Percentiles rank a stretch among this genome's conserved stretches.
phyloP scores from a whole-genome alignment of 1,284 basidiomycete genomes.

The Apiotrichum domesticum region DNA sequence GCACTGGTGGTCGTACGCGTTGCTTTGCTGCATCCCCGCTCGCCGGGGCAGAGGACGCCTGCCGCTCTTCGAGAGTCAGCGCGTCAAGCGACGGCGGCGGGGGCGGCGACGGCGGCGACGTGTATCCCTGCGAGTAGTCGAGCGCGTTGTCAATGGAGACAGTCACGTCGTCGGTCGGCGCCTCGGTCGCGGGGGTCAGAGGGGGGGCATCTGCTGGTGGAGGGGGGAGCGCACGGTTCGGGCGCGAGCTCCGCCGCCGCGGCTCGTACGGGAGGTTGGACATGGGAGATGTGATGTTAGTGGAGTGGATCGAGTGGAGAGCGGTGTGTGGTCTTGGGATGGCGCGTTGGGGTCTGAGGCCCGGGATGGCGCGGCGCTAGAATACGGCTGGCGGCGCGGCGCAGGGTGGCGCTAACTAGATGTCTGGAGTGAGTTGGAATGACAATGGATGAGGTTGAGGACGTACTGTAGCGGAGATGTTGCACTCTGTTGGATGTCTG shows the following conservation, averaged over 20 bases:
- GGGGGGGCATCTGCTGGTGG: background rate
- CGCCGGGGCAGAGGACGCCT: background rate
- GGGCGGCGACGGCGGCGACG: constrained; percentile 36
- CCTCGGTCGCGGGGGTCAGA: background rate
- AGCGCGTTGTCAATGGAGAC: constrained; percentile 23
- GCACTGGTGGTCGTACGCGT: constrained; percentile 11
- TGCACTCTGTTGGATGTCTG: no score
- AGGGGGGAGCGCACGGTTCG: constrained; percentile 28
- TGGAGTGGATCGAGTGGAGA: background rate
- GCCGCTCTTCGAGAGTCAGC: background rate
- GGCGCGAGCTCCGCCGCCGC: constrained; percentile 19
- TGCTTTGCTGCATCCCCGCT: background rate
- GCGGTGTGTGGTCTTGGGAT: no score
- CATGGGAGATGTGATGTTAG: background rate
- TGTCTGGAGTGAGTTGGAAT: no score
- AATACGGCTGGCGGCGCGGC: no score
- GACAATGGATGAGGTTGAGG: no score
- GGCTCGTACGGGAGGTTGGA: constrained; percentile 28
- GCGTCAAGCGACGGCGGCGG: background rate
- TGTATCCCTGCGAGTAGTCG: constrained; percentile 25
- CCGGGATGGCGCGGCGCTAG: no score
- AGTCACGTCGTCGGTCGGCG: constrained; percentile 18
- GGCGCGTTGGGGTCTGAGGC: no score
- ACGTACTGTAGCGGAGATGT: no score
- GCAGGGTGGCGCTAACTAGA: no score